Base-by-base conservation (phyloP, 2,329 filamentous ascomycete species). In the Sporothrix globosa region DNA sequence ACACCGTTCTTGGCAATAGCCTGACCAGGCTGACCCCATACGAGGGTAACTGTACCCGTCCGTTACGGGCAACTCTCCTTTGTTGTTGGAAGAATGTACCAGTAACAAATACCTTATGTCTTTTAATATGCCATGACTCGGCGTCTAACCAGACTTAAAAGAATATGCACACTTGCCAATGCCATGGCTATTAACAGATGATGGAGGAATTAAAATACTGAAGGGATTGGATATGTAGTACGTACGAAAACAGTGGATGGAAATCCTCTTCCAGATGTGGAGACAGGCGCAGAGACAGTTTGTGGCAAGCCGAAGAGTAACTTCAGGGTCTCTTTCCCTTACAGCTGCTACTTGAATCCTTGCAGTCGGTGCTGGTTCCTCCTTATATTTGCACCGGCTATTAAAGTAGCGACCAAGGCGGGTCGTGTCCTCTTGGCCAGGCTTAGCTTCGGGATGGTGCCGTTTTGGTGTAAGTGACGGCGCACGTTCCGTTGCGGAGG, bases 241-340 rank as follows among this genome's bases (percentile, higher is more conserved):
- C 1, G 1, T 34, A 34, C 5, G 34, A 34, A 34, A 34, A 34
- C 34, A 24, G 27, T 30, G 13, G 21, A 60, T 41, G 56, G 56
- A 60, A 19, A 21, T 60, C 30, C 34, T 61, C 34, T 61, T 39
- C 56, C 56, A 61, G 34, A 24, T 61, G 34, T 13, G 56, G 56
- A 34, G 56, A 58, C 0, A 1, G 30, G n/a, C 5, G 14, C 34
- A 34, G 34, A 34, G 4, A 34, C 34, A 34, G 34, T 34, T 1
- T 34, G 34, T 34, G 1, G 1, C 2, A 30, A 30, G 27, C 27
- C 27, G 27, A 3, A 46, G 2, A 14, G 41, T 14, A 46, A 1
- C 34, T 34, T 34, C 34, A 34, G 34, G 34, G 34, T 34, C 34
- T 34, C 34, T 34, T 34, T 34, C 5, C 34, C 34, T 30, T 5